Evolutionary conservation across 768 basidiomycete species (phyloP).

Genomic region (Gyrodon lividus): DNA sequence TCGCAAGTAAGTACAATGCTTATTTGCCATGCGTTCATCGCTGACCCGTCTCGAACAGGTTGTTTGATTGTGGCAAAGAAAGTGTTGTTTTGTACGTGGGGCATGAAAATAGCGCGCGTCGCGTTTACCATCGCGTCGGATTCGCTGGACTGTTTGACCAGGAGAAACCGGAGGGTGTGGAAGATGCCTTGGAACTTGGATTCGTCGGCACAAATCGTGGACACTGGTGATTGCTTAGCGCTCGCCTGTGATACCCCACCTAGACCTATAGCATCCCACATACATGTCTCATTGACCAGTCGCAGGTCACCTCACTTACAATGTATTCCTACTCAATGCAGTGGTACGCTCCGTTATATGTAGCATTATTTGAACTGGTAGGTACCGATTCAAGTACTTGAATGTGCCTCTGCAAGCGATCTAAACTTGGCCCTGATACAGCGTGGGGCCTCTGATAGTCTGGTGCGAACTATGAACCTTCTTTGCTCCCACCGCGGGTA

Average conservation of each 20-base stretch:
- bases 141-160: constrained; percentile 46
- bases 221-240: constrained; percentile 46
- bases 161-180: constrained; percentile 39
- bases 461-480: not conserved
- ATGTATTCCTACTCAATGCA: no score
- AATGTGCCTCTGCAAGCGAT: no score
- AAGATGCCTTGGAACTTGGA: constrained; percentile 54
- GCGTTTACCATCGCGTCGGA: constrained; percentile 54
- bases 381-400: no score
- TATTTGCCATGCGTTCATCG: not conserved
- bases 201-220: constrained; percentile 47
- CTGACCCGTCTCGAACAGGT: constrained; percentile 20
- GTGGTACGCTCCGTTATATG: no score
- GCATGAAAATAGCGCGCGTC: constrained; percentile 47
- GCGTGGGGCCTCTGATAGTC: not conserved
- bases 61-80: constrained; percentile 44
- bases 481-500: constrained; percentile 17
- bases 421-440: no score
- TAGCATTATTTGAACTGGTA: no score
- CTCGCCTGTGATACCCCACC: not conserved
- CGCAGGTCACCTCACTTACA: no score
- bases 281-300: no score
- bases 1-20: constrained; percentile 33
- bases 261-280: no score
- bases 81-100: constrained; percentile 56